Evolutionary conservation across 2,329 filamentous ascomycete genomes (phyloP), one percentile per base, ranked within the genome.

Genomic region (Stemphylium beticola): DNA sequence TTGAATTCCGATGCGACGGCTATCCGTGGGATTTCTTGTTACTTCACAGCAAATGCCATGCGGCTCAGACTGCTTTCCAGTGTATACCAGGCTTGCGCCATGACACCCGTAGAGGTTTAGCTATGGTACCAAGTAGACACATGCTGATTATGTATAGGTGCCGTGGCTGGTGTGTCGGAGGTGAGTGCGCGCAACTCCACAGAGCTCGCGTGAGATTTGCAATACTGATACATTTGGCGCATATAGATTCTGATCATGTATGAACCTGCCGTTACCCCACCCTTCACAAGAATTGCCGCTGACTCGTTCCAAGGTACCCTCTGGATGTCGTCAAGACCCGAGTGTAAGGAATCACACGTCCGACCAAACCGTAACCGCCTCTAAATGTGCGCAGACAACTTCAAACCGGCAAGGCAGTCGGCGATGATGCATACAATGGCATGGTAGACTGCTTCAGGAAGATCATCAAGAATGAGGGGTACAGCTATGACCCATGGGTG

Each of bases 391-490:
- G 58, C 70, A 96, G 91, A 76, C 93, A 97, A 79, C 83, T 97
- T 53, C 93, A 97, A 81, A 90, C 89, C 49, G 89, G 88, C 70
- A 84, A 82, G 64, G 85, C 82, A 38, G 80, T 82, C 18, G 91
- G 92, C 55, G 88, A 88, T 64, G 95, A 98, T 70, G 82, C 85
- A 67, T 98, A 99, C 85, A 96, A 86, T 81, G 92, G 95, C 83
- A 99, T 98, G 92, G 74, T 97, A 55, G 95, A 99, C 79, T 98
- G 93, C 83, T 96, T 99, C 83, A 84, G 86, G 74, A 99, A 99
- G 86, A 99, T 99, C 72, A 86, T 99, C 77, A 89, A 86, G 79
- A 89, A 96, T 76, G 95, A 99, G 82, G 95, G 95, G 92, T 96
- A 85, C 63, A 17, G 82, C 54, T 40, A 37, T 39, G 40, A 43